Evolutionary conservation across 441 rosid genomes (phyloP).

Genomic region (Gossypium laxum): DNA sequence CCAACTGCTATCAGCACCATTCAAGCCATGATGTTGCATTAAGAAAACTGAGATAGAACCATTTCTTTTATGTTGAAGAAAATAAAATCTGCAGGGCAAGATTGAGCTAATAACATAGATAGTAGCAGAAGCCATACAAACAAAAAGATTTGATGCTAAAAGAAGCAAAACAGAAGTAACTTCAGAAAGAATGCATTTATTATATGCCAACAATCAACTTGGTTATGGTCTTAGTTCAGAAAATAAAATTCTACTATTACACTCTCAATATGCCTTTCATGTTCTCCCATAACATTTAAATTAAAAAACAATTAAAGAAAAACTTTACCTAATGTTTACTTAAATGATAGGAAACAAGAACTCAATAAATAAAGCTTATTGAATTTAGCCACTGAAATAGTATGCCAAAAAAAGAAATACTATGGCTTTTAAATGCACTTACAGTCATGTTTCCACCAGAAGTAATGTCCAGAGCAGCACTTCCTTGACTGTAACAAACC

Average conservation of each 20-base stretch:
- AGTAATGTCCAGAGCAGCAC: conserved; percentile 52
- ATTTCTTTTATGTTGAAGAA: not conserved
- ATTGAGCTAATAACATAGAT: not conserved
- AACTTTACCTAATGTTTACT: not conserved
- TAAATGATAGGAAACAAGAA: not conserved
- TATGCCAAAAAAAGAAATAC: not conserved
- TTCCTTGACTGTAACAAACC: conserved; percentile 63
- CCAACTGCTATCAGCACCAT: not conserved
- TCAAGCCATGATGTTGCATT: not conserved
- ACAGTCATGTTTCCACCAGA: conserved; percentile 80
- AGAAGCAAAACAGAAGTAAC: not conserved
- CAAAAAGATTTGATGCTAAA: not conserved
- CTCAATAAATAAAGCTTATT: not conserved
- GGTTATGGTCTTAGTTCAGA: not conserved
- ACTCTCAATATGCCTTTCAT: conserved; percentile 1
- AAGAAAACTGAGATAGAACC: not conserved
- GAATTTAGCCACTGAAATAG: not conserved
- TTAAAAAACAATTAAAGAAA: not conserved
- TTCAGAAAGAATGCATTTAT: not conserved
- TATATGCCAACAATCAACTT: not conserved
- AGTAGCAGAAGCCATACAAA: not conserved
- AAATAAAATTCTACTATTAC: conserved; percentile 6
- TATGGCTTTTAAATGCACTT: conserved; percentile 26
- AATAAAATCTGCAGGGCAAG: not conserved
- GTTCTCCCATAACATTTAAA: not conserved